Evolutionary conservation across 1,139 yeast species (phyloP), one percentile per base, ranked within the genome.

Genomic region (Spencermartinsiella ligniputridi): DNA sequence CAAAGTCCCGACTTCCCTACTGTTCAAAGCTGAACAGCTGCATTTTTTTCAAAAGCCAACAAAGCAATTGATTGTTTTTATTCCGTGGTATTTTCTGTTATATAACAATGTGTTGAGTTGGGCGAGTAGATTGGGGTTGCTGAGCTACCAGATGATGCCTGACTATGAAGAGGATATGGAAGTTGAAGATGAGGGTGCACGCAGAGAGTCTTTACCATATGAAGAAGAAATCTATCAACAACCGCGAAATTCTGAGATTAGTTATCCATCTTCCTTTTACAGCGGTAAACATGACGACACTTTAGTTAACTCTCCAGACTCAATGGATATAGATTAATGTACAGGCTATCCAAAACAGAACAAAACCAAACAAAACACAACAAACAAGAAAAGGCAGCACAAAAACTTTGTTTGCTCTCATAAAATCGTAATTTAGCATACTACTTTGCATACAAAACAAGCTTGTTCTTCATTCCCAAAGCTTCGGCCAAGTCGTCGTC

Each of bases 381-480:
- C n/a, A n/a, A n/a, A n/a, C n/a, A n/a, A n/a, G n/a, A n/a, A n/a
- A n/a, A n/a, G n/a, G n/a, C n/a, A n/a, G n/a, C n/a, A n/a, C n/a
- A n/a, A n/a, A n/a, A n/a, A n/a, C n/a, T n/a, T 27, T 27, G 8
- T 5, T 27, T 9, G 32, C 15, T 27, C 32, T 27, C 32, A n/a
- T 27, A 27, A 27, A n/a, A 27, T 27, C 32, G 32, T n/a, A 6
- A 27, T 5, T 8, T n/a, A 33, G 20, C 17, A 33, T 33, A 6
- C 16, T 15, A 33, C 19, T 33, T 33, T 9, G 70, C 68, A 45
- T 64, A 62, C 19, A 67, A 52, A 3, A 67, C 69, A 41, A 68
- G 49, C 54, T 68, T 68, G 37, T 59, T 51, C 35, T 58, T 60
- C 22, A 55, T 60, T 19, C 57, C 60, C 37, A 68, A 46, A 12